Conservation (phyloP, 208 protist genomes). For the Borovskyia barvae region DNA sequence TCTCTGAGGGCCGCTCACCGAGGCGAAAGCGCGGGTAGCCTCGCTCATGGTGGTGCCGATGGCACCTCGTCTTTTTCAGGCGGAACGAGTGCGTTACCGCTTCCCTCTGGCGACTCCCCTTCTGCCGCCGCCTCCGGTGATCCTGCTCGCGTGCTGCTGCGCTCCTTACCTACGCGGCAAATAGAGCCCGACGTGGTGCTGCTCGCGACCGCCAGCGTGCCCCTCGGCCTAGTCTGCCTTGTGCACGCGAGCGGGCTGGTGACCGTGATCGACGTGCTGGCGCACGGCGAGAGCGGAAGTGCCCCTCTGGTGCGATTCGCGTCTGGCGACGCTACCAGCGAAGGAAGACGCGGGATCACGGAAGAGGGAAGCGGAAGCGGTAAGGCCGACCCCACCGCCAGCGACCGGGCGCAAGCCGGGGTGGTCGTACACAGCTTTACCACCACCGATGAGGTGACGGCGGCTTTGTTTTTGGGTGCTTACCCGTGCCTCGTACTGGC, state of each 20-base stretch:
- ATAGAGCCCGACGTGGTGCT: constrained; percentile 76
- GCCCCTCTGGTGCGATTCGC: neutral
- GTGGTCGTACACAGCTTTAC: constrained; percentile 54
- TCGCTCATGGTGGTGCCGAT: too few species aligned
- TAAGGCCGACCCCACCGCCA: neutral
- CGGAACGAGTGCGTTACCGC: neutral
- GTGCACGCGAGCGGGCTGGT: constrained; percentile 70
- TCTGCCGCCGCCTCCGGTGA: neutral
- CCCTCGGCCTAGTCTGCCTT: constrained; percentile 62
- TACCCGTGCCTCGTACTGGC: constrained; percentile 76
- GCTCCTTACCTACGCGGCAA: constrained; percentile 1
- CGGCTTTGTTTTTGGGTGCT: constrained; percentile 59
- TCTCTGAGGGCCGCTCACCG: too few species aligned
- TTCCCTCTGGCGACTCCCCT: too few species aligned
- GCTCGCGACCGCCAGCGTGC: constrained; percentile 52
- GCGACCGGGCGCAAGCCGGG: constrained; percentile 17
- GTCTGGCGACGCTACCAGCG: neutral
- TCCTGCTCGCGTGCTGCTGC: neutral
- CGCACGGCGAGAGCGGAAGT: constrained; percentile 1
- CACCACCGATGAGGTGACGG: constrained; percentile 55
- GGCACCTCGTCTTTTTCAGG: too few species aligned
- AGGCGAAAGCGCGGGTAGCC: neutral
- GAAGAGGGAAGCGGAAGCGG: neutral
- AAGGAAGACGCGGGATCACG: neutral
- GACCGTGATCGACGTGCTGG: constrained; percentile 54